Conservation (phyloP, 225 moss, liverwort and hornwort species). For the Bryum argenteum region DNA sequence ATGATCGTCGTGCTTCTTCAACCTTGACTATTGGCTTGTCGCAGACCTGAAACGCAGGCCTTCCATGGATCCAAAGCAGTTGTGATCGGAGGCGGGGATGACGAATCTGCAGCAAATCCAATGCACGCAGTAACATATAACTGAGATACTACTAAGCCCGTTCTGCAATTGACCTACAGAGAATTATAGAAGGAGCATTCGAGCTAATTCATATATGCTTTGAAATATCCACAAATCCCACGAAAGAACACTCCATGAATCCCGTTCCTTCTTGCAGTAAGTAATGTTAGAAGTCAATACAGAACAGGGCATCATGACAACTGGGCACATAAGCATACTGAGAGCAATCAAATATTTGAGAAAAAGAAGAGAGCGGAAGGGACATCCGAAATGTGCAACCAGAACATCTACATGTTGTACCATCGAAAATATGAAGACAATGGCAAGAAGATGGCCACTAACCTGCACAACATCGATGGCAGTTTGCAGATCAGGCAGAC, state of each 20-base stretch:
- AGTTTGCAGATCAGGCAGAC: constrained; percentile 58
- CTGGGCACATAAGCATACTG: background rate
- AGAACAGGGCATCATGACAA: constrained; percentile 7
- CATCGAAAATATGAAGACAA: constrained; percentile 3
- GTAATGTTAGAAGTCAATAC: constrained; percentile 3
- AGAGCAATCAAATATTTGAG: background rate
- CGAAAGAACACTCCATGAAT: constrained; percentile 5
- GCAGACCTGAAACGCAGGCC: constrained; percentile 84
- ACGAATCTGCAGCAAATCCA: constrained; percentile 51
- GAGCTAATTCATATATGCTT: constrained; percentile 17
- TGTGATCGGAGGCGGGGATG: constrained; percentile 96
- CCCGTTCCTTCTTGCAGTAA: constrained; percentile 2
- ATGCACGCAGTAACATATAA: background rate
- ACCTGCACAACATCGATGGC: constrained; percentile 72
- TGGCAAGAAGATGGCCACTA: background rate
- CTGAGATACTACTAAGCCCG: background rate
- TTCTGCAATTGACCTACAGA: background rate
- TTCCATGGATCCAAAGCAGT: constrained; percentile 79
- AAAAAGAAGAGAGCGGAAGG: too few relatives aligned
- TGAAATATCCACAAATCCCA: background rate
- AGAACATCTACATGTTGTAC: background rate
- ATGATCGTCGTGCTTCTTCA: constrained; percentile 47
- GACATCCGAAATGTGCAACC: constrained; percentile 8
- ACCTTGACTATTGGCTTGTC: constrained; percentile 63
- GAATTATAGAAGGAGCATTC: background rate